Evolutionary conservation across 495 filamentous ascomycete genomes (phyloP), one percentile per base, ranked within the genome.

Genomic region (Pyronema domesticum): DNA sequence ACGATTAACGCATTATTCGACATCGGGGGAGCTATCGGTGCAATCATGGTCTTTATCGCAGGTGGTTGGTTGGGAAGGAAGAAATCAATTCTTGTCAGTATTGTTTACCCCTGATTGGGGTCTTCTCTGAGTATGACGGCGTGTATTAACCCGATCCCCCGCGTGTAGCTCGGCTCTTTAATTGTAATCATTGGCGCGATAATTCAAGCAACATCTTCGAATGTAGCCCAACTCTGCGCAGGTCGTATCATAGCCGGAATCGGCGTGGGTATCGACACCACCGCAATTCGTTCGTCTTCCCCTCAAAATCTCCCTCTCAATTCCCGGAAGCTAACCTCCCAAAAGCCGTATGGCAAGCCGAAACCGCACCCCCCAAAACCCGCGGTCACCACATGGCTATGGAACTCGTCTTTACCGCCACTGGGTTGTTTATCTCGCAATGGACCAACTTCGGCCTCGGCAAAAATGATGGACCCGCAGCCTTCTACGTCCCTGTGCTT

Each of bases 1-100:
- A 68, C 71, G 13, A 66, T 73, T 46, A 72, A 69, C 9, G 70
- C 69, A 0, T 64, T 74, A 23, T 74, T 73, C 55, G 69, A 74
- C 53, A 68, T 75, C 42, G 73, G 73, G 7, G 71, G 71, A 43
- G 68, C 72, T 6, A 54, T 69, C 7, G 73, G 73, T 3, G 72
- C 69, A 30, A 67, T 74, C 13, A 43, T 69, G 5, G 66, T 61
- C 45, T 70, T 73, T 47, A 55, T 73, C 7, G 57, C 71, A 6
- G 73, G 71, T 0, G 70, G 74, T 43, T 54, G 55, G 14, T 55
- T 67, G 40, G 73, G 73, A 14, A 70, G 72, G 14, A 69, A 68
- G 6, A 66, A 65, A 10, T 73, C 72, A 65, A 66, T 75, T 36
- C 60, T 67, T 0, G 55, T 63, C 1, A 70, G 72, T n/a, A 65